Base-by-base conservation (phyloP, 495 filamentous ascomycete genomes). In the Tuber aestivum region DNA sequence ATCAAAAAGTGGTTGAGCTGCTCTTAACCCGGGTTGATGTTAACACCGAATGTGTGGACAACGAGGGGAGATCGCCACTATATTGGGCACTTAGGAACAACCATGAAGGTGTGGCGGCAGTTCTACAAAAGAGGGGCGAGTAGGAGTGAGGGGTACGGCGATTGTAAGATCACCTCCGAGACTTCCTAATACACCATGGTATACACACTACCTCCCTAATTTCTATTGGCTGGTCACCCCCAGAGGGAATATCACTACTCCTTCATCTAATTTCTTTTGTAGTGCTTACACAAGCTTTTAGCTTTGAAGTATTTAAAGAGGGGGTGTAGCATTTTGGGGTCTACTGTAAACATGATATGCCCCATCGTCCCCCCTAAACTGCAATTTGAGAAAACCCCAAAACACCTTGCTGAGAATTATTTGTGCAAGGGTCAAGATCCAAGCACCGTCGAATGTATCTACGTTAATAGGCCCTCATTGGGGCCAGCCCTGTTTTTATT, bases 1-100 rank as follows among this genome's bases (percentile, higher is more conserved):
- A 80, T 27, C 69, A 20, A 41, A 41, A 40, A 21, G 74, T 81
- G 16, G 82, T 84, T 27, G 48, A 74, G 69, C 12, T 81, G 35
- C 76, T 83, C 32, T 77, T 83, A 12, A 68, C 79, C 10, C 69
- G 69, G 48, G 48, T 56, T 20, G 71, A 71, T 32, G 76, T 75
- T 12, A 35, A 82, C 42, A 42, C 76, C 7, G 61, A 83, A 65
- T 37, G 42, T 41, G 72, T 45, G 61, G 77, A 83, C 20, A 45
- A n/a, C 2, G 42, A 79, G 40, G 76, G 65, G 20, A 37, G 12
- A 32, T 72, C 78, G 35, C 76, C 76, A 42, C 73, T 80, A 18
- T 44, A 35, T 38, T 75, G 18, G 20, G 78, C 73, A 38, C 84
- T 81, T 41, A 0, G 0, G 38, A 71, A 69, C 0, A 75, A 77